Base-by-base conservation (phyloP, 306 rosid genomes). In the Pterocarpus santalinus region DNA sequence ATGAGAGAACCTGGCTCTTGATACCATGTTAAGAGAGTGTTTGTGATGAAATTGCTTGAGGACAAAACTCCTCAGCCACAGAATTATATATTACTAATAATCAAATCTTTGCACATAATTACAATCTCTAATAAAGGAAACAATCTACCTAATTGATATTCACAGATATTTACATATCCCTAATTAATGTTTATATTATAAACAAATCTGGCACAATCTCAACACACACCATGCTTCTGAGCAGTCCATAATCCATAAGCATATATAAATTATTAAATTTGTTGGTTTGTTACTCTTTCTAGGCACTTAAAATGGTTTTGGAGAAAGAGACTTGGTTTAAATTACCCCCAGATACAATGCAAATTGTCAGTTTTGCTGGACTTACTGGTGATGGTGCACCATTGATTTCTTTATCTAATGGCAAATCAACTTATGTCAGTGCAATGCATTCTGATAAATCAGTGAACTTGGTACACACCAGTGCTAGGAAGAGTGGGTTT, bases 371-470 rank as follows among this genome's bases (percentile, higher is more conserved):
- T 83, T 96, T 96, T 90, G 91, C 99, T n/a, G 99, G 98, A 81
- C 97, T 96, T 79, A 81, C 88, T 85, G 99, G 99, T 81, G 99
- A 93, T 84, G 97, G 99, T 65, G 96, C 99, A 15, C 98, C 98
- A 16, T 84, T 95, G 79, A 90, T 95, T 82, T 85, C 88, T 81
- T 75, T 88, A 55, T 85, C 95, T 76, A 86, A 78, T 47, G 84
- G 82, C 76, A 86, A 80, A 63, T 89, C 92, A 61, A 56, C 78
- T 67, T 88, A 76, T 73, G 57, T 69, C 68, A 86, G 84, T 75
- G 84, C 83, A 69, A 66, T 72, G 41, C 88, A 61, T 84, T 90
- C 90, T 3, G 81, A 76, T 82, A 90, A 86, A 85, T 81, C 90
- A 33, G 61, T 75, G 14, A 91, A 75, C 86, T 41, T 83, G 68